Base-by-base conservation (phyloP, 768 basidiomycete species). In the Mycena rebaudengoi region DNA sequence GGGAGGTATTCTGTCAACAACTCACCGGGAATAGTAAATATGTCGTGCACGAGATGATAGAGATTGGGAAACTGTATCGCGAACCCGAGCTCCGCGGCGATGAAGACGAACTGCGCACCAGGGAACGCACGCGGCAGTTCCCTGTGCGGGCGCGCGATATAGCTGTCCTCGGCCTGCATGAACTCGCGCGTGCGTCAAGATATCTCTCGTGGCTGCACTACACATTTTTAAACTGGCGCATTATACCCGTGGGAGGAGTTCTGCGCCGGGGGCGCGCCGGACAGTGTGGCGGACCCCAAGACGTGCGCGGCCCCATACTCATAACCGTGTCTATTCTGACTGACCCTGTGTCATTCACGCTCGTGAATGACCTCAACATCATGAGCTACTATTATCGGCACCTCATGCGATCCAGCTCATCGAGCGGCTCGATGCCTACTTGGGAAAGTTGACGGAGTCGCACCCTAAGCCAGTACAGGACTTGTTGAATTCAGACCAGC, bases 231-330 rank as follows among this genome's bases (percentile, higher is more conserved):
- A 46, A 46, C 5, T 57, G 44, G 33, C 44, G 33, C 2, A 20
- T 28, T 57, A 2, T 46, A 28, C 12, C 32, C 44, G 16, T 48
- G 44, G 56, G 56, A 43, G 45, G 56, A 57, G 25, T 57, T 57
- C 20, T 45, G 30, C 25, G 12, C 21, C 2, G 44, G 37, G 23
- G 2, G 29, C 1, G 44, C 5, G 23, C 26, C 32, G 23, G 56
- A 35, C 13, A 28, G 16, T 13, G 18, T 13, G 11, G 23, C 10
- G 25, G 56, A 57, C 10, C 12, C 48, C 16, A 11, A 57, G 32
- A 45, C 44, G 56, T 57, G 32, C 21, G 56, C 29, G 4, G 2
- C 2, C n/a, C 7, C 26, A 26, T 39, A 12, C 18, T 11, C 28
- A 6, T 12, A 8, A 7, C 26, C n/a, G n/a, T 30, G 4, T 8